Evolutionary conservation across 2,329 filamentous ascomycete genomes (phyloP).

Genomic region (Sporothrix protearum): DNA sequence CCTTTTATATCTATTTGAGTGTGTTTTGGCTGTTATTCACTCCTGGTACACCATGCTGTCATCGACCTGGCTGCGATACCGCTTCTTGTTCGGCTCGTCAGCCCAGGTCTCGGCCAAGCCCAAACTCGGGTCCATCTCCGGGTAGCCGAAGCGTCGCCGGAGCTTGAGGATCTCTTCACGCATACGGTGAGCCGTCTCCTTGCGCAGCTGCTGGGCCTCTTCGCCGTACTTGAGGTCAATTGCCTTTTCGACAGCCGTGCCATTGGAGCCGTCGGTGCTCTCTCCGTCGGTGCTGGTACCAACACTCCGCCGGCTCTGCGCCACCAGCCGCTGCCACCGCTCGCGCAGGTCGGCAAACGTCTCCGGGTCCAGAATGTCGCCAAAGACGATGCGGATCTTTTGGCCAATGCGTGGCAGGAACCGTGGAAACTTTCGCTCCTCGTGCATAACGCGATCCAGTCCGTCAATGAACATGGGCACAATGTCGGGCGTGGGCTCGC

Average conservation of each 20-base stretch:
- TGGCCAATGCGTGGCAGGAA: slow-evolving; percentile 74
- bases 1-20: background rate
- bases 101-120: slow-evolving; percentile 79
- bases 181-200: slow-evolving; percentile 75
- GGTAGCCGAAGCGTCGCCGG: slow-evolving; percentile 65
- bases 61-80: slow-evolving; percentile 53
- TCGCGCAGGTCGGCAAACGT: slow-evolving; percentile 72
- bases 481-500: slow-evolving; percentile 76
- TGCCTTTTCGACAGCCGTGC: background rate
- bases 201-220: slow-evolving; percentile 74
- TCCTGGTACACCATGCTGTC: slow-evolving; percentile 46
- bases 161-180: slow-evolving; percentile 78
- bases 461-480: slow-evolving; percentile 95
- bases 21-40: slow-evolving; percentile 1
- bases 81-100: slow-evolving; percentile 46
- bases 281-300: background rate
- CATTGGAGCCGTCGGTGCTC: background rate
- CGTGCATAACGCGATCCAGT: slow-evolving; percentile 82
- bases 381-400: slow-evolving; percentile 70
- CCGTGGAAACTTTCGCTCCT: slow-evolving; percentile 72
- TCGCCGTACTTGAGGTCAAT: slow-evolving; percentile 59
- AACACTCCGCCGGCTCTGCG: slow-evolving; percentile 44
- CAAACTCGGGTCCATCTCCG: slow-evolving; percentile 75
- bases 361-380: slow-evolving; percentile 71
- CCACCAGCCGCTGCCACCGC: slow-evolving; percentile 67